phyloP scores from a whole-genome alignment of 108 stramenopile species.

The Conticribra guillardii region DNA sequence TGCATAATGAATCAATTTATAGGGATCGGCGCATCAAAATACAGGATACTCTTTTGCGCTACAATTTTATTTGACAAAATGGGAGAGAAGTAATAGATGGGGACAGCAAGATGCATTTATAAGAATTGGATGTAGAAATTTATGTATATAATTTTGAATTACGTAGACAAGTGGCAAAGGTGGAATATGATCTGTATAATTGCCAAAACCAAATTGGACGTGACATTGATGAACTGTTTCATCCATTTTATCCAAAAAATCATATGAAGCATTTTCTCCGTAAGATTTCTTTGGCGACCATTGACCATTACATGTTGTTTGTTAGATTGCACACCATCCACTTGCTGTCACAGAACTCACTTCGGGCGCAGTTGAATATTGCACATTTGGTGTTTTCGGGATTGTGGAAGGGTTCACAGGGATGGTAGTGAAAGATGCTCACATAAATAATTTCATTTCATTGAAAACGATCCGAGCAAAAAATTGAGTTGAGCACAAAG shows the following conservation, averaged over 20 bases:
- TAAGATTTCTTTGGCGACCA: conserved; percentile 50
- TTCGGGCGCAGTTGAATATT: conserved; percentile 50
- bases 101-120: conserved; percentile 30
- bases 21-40: too few species aligned
- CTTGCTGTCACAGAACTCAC: conserved; percentile 46
- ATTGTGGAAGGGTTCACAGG: conserved; percentile 58
- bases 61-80: too few species aligned
- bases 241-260: conserved; percentile 46
- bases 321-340: conserved; percentile 60
- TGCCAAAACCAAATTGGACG: conserved; percentile 42
- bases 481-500: too few species aligned
- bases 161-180: too few species aligned
- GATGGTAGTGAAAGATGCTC: conserved; percentile 63
- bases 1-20: too few species aligned
- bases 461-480: conserved; percentile 2
- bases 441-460: conserved; percentile 17
- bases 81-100: too few species aligned
- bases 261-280: conserved; percentile 48
- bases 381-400: conserved; percentile 37
- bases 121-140: too few species aligned
- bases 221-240: conserved; percentile 45
- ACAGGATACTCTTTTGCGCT: too few species aligned
- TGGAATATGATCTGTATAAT: too few species aligned
- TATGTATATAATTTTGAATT: too few species aligned
- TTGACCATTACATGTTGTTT: conserved; percentile 45